These are phyloP conservation scores for Cladosporium sp. DNA, from an alignment of 2,329 filamentous ascomycete species.

Conservation along the genomic window DNA sequence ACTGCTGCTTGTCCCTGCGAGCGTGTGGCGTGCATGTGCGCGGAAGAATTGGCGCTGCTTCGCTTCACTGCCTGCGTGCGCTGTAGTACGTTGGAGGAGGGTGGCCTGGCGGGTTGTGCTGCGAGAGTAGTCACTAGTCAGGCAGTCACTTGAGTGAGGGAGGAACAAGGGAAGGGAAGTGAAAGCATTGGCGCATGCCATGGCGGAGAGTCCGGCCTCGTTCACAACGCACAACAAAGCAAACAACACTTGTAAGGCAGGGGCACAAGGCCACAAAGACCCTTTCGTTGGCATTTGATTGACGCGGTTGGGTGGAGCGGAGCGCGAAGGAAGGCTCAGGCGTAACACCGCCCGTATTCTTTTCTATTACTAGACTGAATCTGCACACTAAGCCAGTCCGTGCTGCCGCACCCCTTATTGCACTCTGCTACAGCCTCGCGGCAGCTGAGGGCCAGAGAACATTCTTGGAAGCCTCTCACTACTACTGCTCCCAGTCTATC, in stretches of 20 bases:
- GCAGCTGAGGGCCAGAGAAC: neutral
- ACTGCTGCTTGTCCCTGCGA: neutral
- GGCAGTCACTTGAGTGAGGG: neutral
- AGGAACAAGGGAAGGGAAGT: neutral
- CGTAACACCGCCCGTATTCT: constrained; percentile 14
- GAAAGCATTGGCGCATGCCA: neutral
- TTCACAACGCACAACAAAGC: neutral
- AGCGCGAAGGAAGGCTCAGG: constrained; percentile 5
- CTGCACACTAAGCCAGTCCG: constrained; percentile 17
- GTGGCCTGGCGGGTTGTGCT: neutral
- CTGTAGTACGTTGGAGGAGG: neutral
- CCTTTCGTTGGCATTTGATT: neutral
- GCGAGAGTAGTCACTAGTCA: neutral
- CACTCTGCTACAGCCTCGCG: constrained; percentile 7
- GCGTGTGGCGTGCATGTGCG: neutral
- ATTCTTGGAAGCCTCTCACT: constrained; percentile 10
- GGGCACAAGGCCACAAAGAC: neutral
- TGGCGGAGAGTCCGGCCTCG: neutral
- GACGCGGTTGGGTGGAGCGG: neutral
- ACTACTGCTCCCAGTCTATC: neutral
- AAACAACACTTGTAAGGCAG: neutral
- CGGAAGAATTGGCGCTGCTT: neutral
- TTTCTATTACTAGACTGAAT: constrained; percentile 18
- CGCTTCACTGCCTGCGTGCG: neutral
- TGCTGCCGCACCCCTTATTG: constrained; percentile 19